These are phyloP conservation scores for Linnemannia exigua DNA, from an alignment of 192 early-diverging fungal genomes.

Conservation along the genomic window DNA sequence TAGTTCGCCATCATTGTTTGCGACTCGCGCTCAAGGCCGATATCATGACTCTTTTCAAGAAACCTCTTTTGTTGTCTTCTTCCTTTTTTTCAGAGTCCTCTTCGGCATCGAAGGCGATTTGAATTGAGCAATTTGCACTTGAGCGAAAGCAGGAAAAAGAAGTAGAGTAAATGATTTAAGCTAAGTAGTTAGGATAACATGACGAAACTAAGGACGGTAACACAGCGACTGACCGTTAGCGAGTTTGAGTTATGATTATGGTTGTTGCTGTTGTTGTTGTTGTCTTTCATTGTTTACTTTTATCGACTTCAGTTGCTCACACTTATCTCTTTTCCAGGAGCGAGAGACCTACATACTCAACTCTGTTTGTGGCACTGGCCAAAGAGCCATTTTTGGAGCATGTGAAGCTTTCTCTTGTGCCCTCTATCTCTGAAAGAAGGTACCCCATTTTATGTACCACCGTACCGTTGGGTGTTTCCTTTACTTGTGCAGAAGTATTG, in stretches of 20 bases:
- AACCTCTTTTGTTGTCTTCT: not conserved
- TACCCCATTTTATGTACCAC: not conserved
- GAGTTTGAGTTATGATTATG: not conserved
- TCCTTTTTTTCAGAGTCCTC: constrained; percentile 3
- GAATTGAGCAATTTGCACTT: not conserved
- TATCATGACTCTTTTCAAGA: not conserved
- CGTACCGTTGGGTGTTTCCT: not conserved
- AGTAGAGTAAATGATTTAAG: not conserved
- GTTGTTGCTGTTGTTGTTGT: not conserved
- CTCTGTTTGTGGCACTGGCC: constrained; percentile 6
- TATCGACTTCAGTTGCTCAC: not conserved
- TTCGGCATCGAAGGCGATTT: not conserved
- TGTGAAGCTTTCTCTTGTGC: not conserved
- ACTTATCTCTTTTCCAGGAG: not conserved
- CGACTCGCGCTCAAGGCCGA: not conserved
- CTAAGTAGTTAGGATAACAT: no score
- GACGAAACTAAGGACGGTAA: not conserved
- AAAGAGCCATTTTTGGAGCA: not conserved
- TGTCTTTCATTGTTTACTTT: not conserved
- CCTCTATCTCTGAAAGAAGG: not conserved
- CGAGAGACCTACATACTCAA: not conserved
- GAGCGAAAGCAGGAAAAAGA: not conserved
- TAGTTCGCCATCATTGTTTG: not conserved
- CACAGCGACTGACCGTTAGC: not conserved
- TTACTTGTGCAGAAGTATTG: not conserved